Base-by-base conservation (phyloP, 2,329 filamentous ascomycete genomes). In the Fusarium multiceps region DNA sequence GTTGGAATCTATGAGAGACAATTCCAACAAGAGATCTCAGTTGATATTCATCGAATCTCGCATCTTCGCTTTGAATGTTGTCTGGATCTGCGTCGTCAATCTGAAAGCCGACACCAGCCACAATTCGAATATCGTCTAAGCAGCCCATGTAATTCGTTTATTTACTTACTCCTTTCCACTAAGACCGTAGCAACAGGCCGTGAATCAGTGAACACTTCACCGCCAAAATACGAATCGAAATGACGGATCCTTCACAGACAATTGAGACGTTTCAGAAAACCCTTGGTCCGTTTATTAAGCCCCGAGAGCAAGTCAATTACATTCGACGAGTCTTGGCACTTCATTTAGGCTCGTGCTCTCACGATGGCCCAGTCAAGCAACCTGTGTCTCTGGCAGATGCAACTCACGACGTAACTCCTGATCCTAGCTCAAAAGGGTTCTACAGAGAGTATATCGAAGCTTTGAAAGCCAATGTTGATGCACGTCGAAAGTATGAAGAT, bases 401-500 rank as follows among this genome's bases (percentile, higher is more conserved):
- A 27, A 74, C 80, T 37, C 75, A 76, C 50, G 72, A 79, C 59
- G 72, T 83, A 55, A 76, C 77, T 20, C 50, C 78, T 16, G 75
- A 80, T 21, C 68, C 80, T 5, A 80, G 82, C 23, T 72, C 84
- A 0, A 82, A 80, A 34, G 87, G 86, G 2, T 74, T 85, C 18
- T 85, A 88, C 51, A 82, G 80, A 69, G 84, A 87, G 34, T 91
- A 89, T 67, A 73, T 89, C 30, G 83, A 85, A 48, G 87, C 86
- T 3, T 74, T 89, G 8, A 80, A 81, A 59, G 83, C 82, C 20
- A 88, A 90, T 71, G 66, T 85, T 18, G 82, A 83, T 53, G 87
- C 87, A 2, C 82, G 82, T 21, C 79, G 80, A 40, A 82, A 86
- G 50, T 87, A 87, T 66, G 78, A 82, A 20, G 75, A 77, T 28